Base-by-base conservation (phyloP, 2,329 filamentous ascomycete species). In the Claviceps capensis region DNA sequence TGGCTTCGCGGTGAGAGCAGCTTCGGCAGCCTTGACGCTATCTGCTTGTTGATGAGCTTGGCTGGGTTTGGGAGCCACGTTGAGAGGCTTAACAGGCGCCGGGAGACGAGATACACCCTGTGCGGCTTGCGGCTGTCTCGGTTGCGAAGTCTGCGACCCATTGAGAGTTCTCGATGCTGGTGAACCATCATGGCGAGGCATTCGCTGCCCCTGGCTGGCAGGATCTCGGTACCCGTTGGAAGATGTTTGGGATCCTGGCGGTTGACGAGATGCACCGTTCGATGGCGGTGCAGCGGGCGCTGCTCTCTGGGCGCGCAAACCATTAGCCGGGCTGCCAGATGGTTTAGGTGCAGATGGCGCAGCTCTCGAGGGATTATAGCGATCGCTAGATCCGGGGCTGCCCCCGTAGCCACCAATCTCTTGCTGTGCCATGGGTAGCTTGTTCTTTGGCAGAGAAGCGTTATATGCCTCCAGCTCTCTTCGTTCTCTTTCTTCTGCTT, bases 391-490 rank as follows among this genome's bases (percentile, higher is more conserved):
- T 26, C 58, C 55, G 45, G 53, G 55, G 26, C 74, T 74, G 45
- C 74, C 70, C 55, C 76, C 76, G 55, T 81, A 85, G 36, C 83
- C 83, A 53, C 87, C 88, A 59, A 97, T 72, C 67, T 97, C 93
- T 68, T 96, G 90, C 66, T 97, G 88, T 36, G 90, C 89, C 58
- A 93, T 63, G 2, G 88, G 87, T 11, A 82, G 71, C 64, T 87
- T 88, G 56, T 78, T 83, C 72, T 95, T 86, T 36, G 89, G 91
- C 54, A 96, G 71, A 23, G 87, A 88, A 38, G 88, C 86, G 66
- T 97, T 95, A 68, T 95, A 96, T 17, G 82, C 87, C 63, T 93
- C 89, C 59, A 87, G 75, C 49, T 95, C 88, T 57, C 84, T 80
- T 51, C 86, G 78, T 51, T 78, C 78, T 61, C 83, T 79, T 59